Base-by-base conservation (phyloP, 1,284 basidiomycete genomes). In the Mycena citricolor region DNA sequence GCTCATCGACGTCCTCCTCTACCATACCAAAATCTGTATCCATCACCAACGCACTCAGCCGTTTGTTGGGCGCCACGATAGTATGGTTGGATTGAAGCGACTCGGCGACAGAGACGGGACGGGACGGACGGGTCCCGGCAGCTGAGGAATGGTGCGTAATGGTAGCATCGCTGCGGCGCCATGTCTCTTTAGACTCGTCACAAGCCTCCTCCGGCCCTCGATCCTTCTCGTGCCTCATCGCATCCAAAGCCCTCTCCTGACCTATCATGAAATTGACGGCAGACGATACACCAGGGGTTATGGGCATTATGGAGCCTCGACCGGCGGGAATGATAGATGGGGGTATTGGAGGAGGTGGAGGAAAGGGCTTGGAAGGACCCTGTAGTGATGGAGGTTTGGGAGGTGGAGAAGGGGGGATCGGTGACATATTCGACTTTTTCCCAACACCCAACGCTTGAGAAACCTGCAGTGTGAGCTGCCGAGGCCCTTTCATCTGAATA, bases 81-180 rank as follows among this genome's bases (percentile, higher is more conserved):
- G 85, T 87, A 56, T 81, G 73, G 10, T 71, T 81, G 6, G 83
- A 86, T 40, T 84, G 82, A 42, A 86, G 65, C 1, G 83, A 85
- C 45, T 86, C 84, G 5, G 82, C 83, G 63, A 83, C 76, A 7
- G 86, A 88, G 20, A 83, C 82, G 4, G 86, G 84, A 13, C 84
- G 71, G 22, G 85, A 81, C 1, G 77, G 68, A 23, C 74, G 73
- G 46, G 65, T 69, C 25, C 70, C 71, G 16, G 68, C 51, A n/a
- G 58, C 55, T 28, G 69, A 67, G 23, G 85, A 87, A 50, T 76
- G 73, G 57, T 83, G 78, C 57, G 83, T 82, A 60, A 82, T 78
- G 10, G 83, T 86, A 5, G 85, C 79, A 62, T 88, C 86, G 54
- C 83, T 86, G 63, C 83, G 83, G 52, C 85, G 67, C 77, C 81